Base-by-base conservation (phyloP, 2,329 filamentous ascomycete species). In the Didymella sp. region DNA sequence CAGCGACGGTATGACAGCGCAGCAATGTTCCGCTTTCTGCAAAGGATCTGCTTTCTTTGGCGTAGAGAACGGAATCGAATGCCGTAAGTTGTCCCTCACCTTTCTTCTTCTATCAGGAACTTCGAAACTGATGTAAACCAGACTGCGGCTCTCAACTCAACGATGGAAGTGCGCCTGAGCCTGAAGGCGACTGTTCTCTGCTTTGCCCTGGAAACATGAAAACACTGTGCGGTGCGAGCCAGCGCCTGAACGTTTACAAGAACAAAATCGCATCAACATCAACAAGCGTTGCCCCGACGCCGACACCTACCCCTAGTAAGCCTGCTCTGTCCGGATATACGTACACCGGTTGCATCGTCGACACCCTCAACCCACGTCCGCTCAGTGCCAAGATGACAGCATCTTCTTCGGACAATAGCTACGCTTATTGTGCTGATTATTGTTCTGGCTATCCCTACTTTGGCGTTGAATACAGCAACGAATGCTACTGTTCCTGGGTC, bases 401-500 rank as follows among this genome's bases (percentile, higher is more conserved):
- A 13, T 33, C 24, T 38, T 54, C 43, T 2, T 27, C 48, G 8
- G 52, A 15, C 53, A 68, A 61, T 41, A 59, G 51, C 27, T 66
- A 63, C 51, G 42, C 59, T 4, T 27, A 30, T 42, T 70, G 67
- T 49, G 50, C 67, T 12, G 11, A 43, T 17, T 70, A 64, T 60
- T 70, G 64, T 43, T 44, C 50, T 7, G 62, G 61, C 17, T 69
- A 64, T 51, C 50, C 54, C 5, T 70, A 61, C 56, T 68, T 68
- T 17, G 67, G 67, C 38, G 59, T 69, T 25, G 67, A 70, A 52
- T 69, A 70, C 51, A 51, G 60, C n/a, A 27, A 51, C 22, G 68
- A 70, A 56, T 69, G 68, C 58, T 72, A 77, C 62, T 81, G 79
- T 66, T 73, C 76, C 48, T 71, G 70, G 40, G 71, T 72, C 2